Percentiles rank a stretch among this genome's conserved stretches.
Evolutionary conservation across 2,329 filamentous ascomycete species (phyloP).

Genomic region (Hymenoscyphus albidus): DNA sequence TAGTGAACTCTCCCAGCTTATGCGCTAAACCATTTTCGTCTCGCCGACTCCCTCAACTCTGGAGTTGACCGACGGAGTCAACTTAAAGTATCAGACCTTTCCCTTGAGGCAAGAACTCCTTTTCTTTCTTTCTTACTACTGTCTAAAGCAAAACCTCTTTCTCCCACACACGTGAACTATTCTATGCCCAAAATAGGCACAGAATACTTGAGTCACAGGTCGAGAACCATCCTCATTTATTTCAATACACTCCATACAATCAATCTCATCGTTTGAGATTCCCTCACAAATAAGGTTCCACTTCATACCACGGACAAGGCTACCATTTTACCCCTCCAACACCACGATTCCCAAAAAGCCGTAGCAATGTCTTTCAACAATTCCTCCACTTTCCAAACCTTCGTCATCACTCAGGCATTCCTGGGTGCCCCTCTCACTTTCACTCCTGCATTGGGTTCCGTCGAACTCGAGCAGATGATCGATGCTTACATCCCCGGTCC

Average conservation of each 20-base stretch:
- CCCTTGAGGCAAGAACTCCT: slow-evolving; percentile 7
- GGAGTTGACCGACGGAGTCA: slow-evolving; percentile 2
- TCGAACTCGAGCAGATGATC: slow-evolving; percentile 59
- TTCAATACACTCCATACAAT: background rate
- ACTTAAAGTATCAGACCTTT: background rate
- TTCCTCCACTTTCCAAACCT: slow-evolving; percentile 17
- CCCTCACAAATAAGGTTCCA: background rate
- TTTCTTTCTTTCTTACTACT: slow-evolving; percentile 7
- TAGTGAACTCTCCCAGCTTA: background rate
- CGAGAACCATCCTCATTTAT: slow-evolving; percentile 6
- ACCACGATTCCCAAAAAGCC: slow-evolving; percentile 6
- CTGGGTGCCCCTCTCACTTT: slow-evolving; percentile 59
- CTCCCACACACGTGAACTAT: background rate
- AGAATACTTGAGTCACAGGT: slow-evolving; percentile 10
- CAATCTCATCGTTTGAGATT: background rate
- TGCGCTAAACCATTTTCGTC: slow-evolving; percentile 3
- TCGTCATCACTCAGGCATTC: slow-evolving; percentile 55
- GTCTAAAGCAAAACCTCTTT: background rate
- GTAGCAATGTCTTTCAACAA: slow-evolving; percentile 20
- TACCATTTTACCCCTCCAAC: slow-evolving; percentile 3
- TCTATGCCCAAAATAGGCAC: slow-evolving; percentile 1
- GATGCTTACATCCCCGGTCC: slow-evolving; percentile 53
- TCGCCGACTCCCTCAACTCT: slow-evolving; percentile 1
- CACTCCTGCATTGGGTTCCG: slow-evolving; percentile 59
- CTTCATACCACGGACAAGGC: slow-evolving; percentile 3